Percentiles rank a stretch among this genome's conserved stretches.
phyloP scores from a whole-genome alignment of 257 asterid genomes.

The Solanum paucissectum region DNA sequence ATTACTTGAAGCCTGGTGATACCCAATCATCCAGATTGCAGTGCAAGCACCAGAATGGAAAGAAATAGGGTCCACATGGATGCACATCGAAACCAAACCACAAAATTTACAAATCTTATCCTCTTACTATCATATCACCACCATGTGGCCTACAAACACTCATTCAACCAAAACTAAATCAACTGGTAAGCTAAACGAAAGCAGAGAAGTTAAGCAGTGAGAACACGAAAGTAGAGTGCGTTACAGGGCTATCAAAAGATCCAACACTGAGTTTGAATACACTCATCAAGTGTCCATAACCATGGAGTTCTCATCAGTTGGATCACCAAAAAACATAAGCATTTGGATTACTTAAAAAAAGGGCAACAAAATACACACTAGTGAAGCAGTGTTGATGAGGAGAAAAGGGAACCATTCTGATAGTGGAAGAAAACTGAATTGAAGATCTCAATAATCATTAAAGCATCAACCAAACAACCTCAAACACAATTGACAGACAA shows the following conservation, averaged over 20 bases:
- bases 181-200: not conserved
- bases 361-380: not conserved
- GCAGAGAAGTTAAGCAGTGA: not conserved
- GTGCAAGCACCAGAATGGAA: not conserved
- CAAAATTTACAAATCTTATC: not conserved
- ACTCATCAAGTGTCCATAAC: not conserved
- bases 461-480: not conserved
- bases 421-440: not conserved
- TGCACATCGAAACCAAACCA: not conserved
- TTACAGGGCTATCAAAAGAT: not conserved
- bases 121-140: not conserved
- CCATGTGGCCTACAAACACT: not conserved
- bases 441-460: not conserved
- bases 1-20: not conserved
- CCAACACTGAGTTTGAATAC: not conserved
- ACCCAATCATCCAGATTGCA: not conserved
- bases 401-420: not conserved
- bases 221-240: not conserved
- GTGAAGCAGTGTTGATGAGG: not conserved
- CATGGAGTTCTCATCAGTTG: not conserved
- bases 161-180: not conserved
- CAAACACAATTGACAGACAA: not conserved
- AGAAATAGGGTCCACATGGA: not conserved
- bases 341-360: not conserved
- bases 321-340: not conserved